Percentiles rank a stretch among this genome's conserved stretches.
Evolutionary conservation across 2,329 filamentous ascomycete genomes (phyloP).

Genomic region (Ceratocystiopsis sp.): DNA sequence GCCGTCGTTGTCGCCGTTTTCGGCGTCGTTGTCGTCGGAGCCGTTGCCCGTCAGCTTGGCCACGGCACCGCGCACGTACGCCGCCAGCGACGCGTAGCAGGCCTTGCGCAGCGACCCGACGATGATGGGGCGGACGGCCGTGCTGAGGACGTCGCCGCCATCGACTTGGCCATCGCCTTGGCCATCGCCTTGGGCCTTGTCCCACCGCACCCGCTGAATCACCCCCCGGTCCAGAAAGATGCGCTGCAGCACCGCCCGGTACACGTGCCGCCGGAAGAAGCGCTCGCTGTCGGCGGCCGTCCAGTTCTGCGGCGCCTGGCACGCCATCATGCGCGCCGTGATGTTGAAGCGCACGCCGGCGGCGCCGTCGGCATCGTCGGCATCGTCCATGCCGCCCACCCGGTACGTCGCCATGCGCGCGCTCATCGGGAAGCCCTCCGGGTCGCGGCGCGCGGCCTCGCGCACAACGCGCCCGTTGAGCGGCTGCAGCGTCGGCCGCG

Average conservation of each 20-base stretch:
- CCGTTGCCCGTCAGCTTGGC: constrained; percentile 39
- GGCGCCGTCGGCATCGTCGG: constrained; percentile 29
- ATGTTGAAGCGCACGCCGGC: constrained; percentile 76
- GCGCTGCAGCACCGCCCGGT: constrained; percentile 73
- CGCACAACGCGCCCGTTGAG: constrained; percentile 50
- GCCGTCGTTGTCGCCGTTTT: constrained; percentile 22
- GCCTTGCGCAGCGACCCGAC: constrained; percentile 71
- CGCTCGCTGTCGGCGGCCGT: constrained; percentile 58
- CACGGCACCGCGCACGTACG: constrained; percentile 69
- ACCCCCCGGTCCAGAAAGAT: constrained; percentile 80
- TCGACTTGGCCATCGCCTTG: constrained; percentile 5
- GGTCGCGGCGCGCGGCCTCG: constrained; percentile 60
- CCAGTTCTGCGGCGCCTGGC: constrained; percentile 92
- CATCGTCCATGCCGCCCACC: constrained; percentile 17
- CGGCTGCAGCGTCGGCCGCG: constrained; percentile 47
- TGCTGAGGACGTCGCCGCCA: constrained; percentile 24
- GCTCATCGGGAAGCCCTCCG: constrained; percentile 90
- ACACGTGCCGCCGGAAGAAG: constrained; percentile 91
- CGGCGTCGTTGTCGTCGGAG: constrained; percentile 15
- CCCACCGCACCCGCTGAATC: constrained; percentile 44
- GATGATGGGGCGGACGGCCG: constrained; percentile 61
- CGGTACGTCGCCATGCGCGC: constrained; percentile 41
- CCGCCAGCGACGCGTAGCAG: constrained; percentile 56
- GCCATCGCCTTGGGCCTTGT: constrained; percentile 16
- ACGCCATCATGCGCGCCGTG: constrained; percentile 94